These are phyloP conservation scores for Nannochloropsis gaditana DNA, from an alignment of 108 stramenopile species.

Conservation along the genomic window DNA sequence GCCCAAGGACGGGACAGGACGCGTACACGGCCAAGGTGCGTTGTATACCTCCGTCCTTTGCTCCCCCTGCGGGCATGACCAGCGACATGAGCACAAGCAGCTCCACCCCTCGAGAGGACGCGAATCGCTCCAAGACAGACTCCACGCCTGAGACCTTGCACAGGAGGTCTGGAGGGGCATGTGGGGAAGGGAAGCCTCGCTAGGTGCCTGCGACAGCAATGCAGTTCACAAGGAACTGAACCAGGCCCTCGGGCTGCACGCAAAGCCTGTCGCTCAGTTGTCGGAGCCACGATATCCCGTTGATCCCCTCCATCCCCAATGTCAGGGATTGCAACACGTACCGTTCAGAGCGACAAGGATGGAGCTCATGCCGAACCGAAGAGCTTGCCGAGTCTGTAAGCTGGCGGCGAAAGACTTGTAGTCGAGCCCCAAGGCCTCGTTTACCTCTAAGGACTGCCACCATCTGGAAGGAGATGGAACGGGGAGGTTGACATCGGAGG, in stretches of 20 bases:
- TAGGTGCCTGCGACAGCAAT: no score
- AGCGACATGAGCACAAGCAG: not conserved
- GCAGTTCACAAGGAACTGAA: no score
- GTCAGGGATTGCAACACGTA: not conserved
- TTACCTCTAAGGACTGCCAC: not conserved
- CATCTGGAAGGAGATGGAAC: not conserved
- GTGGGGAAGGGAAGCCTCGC: no score
- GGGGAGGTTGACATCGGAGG: not conserved
- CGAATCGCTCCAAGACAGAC: not conserved
- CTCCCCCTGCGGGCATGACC: not conserved
- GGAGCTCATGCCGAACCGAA: not conserved
- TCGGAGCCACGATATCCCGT: no score
- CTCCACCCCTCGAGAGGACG: not conserved
- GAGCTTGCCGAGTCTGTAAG: not conserved
- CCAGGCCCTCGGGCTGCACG: no score
- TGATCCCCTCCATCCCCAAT: no score
- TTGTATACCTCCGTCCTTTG: not conserved
- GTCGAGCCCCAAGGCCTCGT: slow-evolving; percentile 10
- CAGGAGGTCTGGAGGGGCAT: not conserved
- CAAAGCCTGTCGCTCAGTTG: no score
- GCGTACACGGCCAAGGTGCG: not conserved
- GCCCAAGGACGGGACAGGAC: not conserved
- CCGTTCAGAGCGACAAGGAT: not conserved
- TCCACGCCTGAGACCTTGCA: not conserved
- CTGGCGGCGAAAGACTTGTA: not conserved